These are phyloP conservation scores for Fraxinus cuspidata DNA, from an alignment of 257 asterid species.

Conservation along the genomic window DNA sequence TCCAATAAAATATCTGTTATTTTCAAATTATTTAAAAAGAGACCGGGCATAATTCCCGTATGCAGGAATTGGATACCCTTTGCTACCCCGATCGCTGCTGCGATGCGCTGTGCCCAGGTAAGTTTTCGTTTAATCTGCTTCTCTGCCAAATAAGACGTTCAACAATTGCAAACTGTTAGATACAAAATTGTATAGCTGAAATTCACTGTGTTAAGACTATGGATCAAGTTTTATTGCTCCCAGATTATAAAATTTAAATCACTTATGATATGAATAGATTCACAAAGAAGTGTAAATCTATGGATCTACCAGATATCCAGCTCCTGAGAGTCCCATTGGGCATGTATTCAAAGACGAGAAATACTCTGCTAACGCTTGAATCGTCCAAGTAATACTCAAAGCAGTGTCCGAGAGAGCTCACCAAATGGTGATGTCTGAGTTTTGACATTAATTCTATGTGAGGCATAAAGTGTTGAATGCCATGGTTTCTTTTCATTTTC, in stretches of 20 bases:
- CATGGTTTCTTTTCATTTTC: slow-evolving; percentile 58
- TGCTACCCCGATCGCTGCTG: slow-evolving; percentile 85
- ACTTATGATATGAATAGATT: background rate
- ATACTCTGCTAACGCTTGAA: slow-evolving; percentile 74
- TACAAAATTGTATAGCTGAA: background rate
- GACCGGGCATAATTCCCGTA: slow-evolving; percentile 75
- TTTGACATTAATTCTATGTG: slow-evolving; percentile 72
- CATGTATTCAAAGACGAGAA: slow-evolving; percentile 77
- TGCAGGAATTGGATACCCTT: slow-evolving; percentile 93
- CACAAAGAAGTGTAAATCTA: background rate
- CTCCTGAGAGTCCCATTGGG: slow-evolving; percentile 80
- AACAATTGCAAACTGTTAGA: slow-evolving; percentile 20
- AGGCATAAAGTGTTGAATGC: slow-evolving; percentile 65
- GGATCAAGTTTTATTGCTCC: background rate
- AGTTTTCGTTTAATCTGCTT: slow-evolving; percentile 49
- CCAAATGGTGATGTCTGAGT: slow-evolving; percentile 82
- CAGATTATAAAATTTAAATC: background rate
- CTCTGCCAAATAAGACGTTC: slow-evolving; percentile 41
- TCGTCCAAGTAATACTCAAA: slow-evolving; percentile 84
- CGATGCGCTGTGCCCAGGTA: slow-evolving; percentile 79
- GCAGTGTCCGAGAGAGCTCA: slow-evolving; percentile 90
- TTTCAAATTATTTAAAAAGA: slow-evolving; percentile 62
- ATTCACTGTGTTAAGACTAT: no score
- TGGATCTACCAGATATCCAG: slow-evolving; percentile 76
- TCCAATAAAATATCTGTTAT: slow-evolving; percentile 74